Conservation (phyloP, 78 protist genomes). For the Acrasis kona region DNA sequence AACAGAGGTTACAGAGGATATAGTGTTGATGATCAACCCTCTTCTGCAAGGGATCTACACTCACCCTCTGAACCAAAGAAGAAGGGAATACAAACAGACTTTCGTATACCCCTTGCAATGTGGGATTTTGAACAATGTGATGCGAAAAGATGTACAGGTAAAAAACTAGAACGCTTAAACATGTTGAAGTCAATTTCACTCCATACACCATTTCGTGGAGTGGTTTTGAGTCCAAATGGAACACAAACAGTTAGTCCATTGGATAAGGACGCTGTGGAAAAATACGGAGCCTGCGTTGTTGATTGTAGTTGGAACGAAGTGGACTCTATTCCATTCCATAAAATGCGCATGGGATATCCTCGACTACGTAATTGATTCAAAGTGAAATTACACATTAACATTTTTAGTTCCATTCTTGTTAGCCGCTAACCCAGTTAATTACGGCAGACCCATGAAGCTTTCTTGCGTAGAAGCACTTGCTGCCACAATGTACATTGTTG, state of each 20-base stretch:
- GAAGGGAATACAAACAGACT: too few relatives aligned
- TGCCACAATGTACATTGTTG: constrained; percentile 63
- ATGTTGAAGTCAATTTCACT: constrained; percentile 29
- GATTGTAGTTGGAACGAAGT: constrained; percentile 90
- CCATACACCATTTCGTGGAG: constrained; percentile 51
- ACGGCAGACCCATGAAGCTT: constrained; percentile 80
- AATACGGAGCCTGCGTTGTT: constrained; percentile 70
- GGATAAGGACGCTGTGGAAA: constrained; percentile 55
- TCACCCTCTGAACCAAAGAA: too few relatives aligned
- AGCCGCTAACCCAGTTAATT: constrained; percentile 96
- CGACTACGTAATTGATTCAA: not conserved
- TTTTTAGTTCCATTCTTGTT: constrained; percentile 74
- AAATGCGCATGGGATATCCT: constrained; percentile 31
- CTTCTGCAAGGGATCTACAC: too few relatives aligned
- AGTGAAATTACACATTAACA: not conserved
- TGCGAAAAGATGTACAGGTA: constrained; percentile 75
- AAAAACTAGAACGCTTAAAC: constrained; percentile 58
- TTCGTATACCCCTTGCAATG: constrained; percentile 19
- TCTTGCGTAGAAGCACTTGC: constrained; percentile 89
- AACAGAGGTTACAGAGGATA: too few relatives aligned
- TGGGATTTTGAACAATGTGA: constrained; percentile 66
- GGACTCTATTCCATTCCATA: constrained; percentile 60
- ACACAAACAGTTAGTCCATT: constrained; percentile 48
- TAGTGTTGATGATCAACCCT: too few relatives aligned
- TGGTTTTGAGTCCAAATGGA: constrained; percentile 77